Base-by-base conservation (phyloP, 441 rosid genomes). In the Euphorbia corollata region DNA sequence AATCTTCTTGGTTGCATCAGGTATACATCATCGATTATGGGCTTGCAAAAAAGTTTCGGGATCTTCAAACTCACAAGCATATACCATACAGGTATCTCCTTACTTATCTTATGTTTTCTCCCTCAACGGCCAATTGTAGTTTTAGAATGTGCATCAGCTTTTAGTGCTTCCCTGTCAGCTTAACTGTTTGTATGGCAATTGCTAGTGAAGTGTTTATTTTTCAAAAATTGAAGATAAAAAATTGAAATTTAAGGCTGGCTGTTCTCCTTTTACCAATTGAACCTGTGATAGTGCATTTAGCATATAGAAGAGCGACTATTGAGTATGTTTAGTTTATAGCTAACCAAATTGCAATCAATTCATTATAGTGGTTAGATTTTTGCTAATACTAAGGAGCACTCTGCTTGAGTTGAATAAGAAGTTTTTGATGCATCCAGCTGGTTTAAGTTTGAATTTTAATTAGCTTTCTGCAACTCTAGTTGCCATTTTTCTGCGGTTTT, bases 41-140 rank as follows among this genome's bases (percentile, higher is more conserved):
- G 61, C 96, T 92, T 71, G 98, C 91, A 19, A 92, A 92, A 82
- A 92, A 88, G 82, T 92, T 84, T 73, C 82, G 89, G 78, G 98
- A 92, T 84, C 94, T 88, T 79, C 98, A 89, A 77, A 89, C 98
- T 41, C 95, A 86, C 73, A 88, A 86, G 85, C 98, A 92, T 82
- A 92, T 92, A 67, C 93, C 98, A 6, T 92, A 92, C 77, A 85
- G 95, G 98, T 90, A 76, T 74, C 51, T 19, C 38, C 47, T 64
- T 60, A 64, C 43, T 61, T 63, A n/a, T 66, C 39, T 47, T 39
- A 18, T 11, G 2, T 60, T 48, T 47, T 61, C 4, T 10, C 11
- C 57, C 27, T 22, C 59, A 9, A 54, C 24, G 48, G 0, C 30
- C 47, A 13, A n/a, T 62, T 48, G 15, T 45, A 59, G 65, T 20